Percentiles rank a stretch among this genome's conserved stretches.
phyloP scores from a whole-genome alignment of 176 grass and related monocot species.

The Phoenix roebelenii region DNA sequence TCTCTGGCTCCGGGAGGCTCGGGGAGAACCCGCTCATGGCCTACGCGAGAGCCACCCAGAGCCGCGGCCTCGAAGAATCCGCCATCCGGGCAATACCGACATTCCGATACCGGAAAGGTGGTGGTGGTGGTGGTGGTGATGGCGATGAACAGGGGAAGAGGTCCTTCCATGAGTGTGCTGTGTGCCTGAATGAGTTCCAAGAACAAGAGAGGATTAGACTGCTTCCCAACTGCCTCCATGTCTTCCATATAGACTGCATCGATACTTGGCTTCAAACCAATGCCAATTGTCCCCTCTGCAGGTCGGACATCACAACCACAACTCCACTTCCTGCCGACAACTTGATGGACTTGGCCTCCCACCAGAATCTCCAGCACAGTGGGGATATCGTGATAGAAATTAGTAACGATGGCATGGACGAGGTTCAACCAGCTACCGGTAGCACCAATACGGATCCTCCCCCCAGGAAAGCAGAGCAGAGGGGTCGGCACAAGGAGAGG shows the following conservation, averaged over 20 bases:
- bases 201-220: constrained; percentile 9
- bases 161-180: neutral
- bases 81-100: constrained; percentile 44
- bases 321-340: neutral
- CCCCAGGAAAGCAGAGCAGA: neutral
- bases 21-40: neutral
- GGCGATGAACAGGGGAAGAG: too few relatives aligned
- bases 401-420: neutral
- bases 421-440: neutral
- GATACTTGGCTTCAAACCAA: constrained; percentile 11
- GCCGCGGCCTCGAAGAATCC: constrained; percentile 34
- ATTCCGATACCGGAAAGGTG: constrained; percentile 41
- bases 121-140: neutral
- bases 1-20: constrained; percentile 6
- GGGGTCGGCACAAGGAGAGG: constrained; percentile 1
- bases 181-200: constrained; percentile 9
- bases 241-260: constrained; percentile 18
- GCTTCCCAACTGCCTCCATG: neutral
- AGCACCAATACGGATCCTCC: neutral
- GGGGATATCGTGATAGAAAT: constrained; percentile 22
- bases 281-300: constrained; percentile 11
- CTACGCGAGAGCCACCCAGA: neutral
- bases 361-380: neutral
- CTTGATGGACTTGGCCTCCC: neutral
- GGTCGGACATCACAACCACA: neutral